These are phyloP conservation scores for Hammondia hammondi DNA, from an alignment of 169 alveolate species.

Conservation along the genomic window DNA sequence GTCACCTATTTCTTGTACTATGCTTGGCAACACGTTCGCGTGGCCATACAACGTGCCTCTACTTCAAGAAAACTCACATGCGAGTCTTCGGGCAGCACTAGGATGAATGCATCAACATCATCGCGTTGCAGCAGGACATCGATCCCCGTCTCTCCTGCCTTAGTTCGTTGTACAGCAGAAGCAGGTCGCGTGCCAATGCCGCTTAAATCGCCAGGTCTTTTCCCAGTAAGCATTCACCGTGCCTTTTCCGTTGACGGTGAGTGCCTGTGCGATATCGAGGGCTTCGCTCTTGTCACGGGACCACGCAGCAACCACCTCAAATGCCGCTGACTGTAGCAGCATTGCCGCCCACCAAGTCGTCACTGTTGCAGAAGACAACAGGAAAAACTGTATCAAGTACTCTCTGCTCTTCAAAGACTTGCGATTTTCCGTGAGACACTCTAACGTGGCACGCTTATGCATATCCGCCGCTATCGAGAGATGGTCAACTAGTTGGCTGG, in stretches of 20 bases:
- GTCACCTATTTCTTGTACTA: no score
- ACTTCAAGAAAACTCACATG: neutral
- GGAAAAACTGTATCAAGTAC: neutral
- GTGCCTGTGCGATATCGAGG: neutral
- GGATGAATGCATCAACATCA: constrained; percentile 21
- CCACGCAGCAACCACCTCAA: constrained; percentile 36
- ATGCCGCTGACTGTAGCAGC: constrained; percentile 42
- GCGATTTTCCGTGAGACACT: no score
- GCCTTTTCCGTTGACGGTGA: neutral
- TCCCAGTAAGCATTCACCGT: constrained; percentile 31
- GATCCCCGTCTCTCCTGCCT: neutral
- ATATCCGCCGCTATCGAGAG: no score
- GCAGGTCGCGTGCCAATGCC: neutral
- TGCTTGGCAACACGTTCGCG: no score
- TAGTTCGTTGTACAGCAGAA: neutral
- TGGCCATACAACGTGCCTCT: no score
- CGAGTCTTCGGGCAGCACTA: constrained; percentile 17
- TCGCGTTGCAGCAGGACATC: constrained; percentile 17
- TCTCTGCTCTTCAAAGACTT: no score
- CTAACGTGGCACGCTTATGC: no score
- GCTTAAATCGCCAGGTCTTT: constrained; percentile 1
- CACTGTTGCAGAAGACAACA: neutral
- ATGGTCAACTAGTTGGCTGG: no score
- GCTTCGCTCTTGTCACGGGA: constrained; percentile 25
- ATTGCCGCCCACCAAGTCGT: constrained; percentile 5